These are phyloP conservation scores for Iris pallida DNA, from an alignment of 116 monocot species.

Conservation along the genomic window DNA sequence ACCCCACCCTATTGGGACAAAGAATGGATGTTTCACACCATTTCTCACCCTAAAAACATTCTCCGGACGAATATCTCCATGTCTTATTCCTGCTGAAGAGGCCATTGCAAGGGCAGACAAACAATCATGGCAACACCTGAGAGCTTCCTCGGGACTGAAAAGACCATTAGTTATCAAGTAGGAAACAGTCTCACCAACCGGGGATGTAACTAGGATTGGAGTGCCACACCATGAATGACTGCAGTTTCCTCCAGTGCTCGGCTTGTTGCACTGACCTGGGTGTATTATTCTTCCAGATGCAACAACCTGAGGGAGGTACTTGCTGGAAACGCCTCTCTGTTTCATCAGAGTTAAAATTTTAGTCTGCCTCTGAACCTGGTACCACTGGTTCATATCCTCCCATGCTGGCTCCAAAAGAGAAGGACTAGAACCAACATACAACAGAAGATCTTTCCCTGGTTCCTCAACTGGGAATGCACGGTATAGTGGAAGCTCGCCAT, in stretches of 20 bases:
- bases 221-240: conserved; percentile 80
- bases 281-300: conserved; percentile 70
- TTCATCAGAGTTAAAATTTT: conserved; percentile 71
- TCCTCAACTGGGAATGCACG: conserved; percentile 48
- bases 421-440: conserved; percentile 63
- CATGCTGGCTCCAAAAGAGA: conserved; percentile 33
- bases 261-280: conserved; percentile 58
- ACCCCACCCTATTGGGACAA: conserved; percentile 81
- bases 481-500: conserved; percentile 48
- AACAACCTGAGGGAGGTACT: conserved; percentile 57
- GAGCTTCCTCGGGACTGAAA: conserved; percentile 65
- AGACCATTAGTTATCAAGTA: conserved; percentile 53
- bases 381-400: conserved; percentile 86
- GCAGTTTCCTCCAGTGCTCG: conserved; percentile 48
- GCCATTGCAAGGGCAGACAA: conserved; percentile 66
- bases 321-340: conserved; percentile 59
- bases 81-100: conserved; percentile 59
- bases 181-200: conserved; percentile 60
- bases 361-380: conserved; percentile 89
- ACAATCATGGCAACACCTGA: conserved; percentile 85
- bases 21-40: conserved; percentile 32
- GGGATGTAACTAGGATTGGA: conserved; percentile 68
- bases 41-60: conserved; percentile 51
- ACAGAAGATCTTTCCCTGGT: conserved; percentile 31
- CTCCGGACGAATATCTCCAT: conserved; percentile 80